These are phyloP conservation scores for Phylloporus gajari DNA, from an alignment of 1,284 basidiomycete species.

Conservation along the genomic window DNA sequence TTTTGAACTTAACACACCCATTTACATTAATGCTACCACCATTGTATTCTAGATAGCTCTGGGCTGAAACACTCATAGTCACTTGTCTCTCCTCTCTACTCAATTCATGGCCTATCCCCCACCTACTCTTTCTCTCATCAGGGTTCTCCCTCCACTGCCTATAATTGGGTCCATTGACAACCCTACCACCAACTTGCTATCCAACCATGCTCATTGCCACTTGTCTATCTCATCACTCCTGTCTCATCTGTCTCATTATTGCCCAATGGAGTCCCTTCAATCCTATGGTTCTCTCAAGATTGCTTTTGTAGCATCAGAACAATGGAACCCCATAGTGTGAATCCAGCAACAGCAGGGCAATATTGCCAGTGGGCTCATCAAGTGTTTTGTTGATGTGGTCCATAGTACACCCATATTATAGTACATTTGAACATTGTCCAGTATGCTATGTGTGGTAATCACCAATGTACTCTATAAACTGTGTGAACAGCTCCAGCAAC, in stretches of 20 bases:
- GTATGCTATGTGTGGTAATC: no score
- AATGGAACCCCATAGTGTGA: no score
- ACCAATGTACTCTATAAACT: no score
- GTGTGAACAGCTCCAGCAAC: no score
- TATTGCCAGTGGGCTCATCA: neutral
- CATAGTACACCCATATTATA: no score
- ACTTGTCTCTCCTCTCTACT: conserved; percentile 31
- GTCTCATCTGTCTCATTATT: conserved; percentile 47
- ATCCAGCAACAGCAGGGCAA: neutral
- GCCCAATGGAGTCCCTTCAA: conserved; percentile 39
- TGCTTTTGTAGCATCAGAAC: conserved; percentile 27
- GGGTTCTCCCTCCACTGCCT: conserved; percentile 63
- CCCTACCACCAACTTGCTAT: conserved; percentile 60
- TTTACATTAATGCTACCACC: conserved; percentile 47
- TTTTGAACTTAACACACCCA: conserved; percentile 26
- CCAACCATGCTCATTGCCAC: conserved; percentile 57
- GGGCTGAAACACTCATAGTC: conserved; percentile 32
- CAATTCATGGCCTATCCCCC: conserved; percentile 63
- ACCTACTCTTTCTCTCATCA: conserved; percentile 72
- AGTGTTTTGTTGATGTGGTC: neutral
- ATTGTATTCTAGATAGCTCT: conserved; percentile 49
- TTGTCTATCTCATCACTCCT: conserved; percentile 68
- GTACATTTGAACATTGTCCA: no score
- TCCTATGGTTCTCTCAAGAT: conserved; percentile 40
- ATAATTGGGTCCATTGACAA: conserved; percentile 73